These are phyloP conservation scores for Trypanosomatidae sp. DNA, from an alignment of 208 protist species.

Conservation along the genomic window DNA sequence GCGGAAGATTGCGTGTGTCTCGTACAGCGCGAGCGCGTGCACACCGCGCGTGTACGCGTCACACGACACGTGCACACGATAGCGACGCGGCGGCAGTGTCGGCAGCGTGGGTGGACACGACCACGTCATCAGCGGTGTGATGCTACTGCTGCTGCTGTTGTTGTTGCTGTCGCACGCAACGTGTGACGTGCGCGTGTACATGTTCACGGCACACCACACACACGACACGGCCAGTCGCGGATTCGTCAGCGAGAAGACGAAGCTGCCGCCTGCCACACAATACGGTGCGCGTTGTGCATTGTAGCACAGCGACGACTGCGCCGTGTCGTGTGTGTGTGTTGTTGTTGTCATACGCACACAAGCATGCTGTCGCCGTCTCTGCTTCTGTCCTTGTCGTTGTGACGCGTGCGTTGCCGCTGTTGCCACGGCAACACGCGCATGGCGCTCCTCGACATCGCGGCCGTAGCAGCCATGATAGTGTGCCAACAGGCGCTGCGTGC, in stretches of 20 bases:
- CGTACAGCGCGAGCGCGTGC: conserved; percentile 55
- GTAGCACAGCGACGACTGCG: neutral
- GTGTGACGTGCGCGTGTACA: too few species aligned
- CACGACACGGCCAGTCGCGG: conserved; percentile 31
- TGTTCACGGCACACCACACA: conserved; percentile 72
- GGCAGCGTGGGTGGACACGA: conserved; percentile 58
- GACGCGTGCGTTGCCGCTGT: too few species aligned
- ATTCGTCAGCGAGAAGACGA: conserved; percentile 57
- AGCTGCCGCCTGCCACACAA: conserved; percentile 53
- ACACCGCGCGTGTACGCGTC: conserved; percentile 31
- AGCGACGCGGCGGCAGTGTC: conserved; percentile 33
- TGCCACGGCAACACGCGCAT: too few species aligned
- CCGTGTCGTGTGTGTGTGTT: too few species aligned
- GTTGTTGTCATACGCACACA: neutral
- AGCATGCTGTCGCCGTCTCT: neutral
- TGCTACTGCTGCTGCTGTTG: too few species aligned
- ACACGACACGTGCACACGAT: conserved; percentile 25
- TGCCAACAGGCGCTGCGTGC: conserved; percentile 21
- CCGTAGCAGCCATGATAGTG: conserved; percentile 18
- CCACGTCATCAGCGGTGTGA: conserved; percentile 38
- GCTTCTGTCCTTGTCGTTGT: neutral
- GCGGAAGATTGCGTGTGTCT: conserved; percentile 37
- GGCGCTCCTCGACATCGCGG: neutral
- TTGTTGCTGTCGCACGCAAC: too few species aligned
- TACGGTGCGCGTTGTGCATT: neutral